Conservation (phyloP, 1,139 yeast genomes). For the Yamadazyma taylorii region DNA sequence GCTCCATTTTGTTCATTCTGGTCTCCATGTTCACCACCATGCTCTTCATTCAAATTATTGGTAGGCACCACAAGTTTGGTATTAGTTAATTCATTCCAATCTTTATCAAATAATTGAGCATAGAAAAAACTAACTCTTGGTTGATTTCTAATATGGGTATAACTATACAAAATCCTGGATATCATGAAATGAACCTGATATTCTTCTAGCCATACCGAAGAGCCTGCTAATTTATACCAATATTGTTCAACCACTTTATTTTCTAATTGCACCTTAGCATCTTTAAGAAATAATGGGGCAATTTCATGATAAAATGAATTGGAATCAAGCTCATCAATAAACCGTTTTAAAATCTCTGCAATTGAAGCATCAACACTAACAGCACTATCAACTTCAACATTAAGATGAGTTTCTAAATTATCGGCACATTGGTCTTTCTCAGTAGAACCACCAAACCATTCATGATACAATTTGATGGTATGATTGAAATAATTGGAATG, state of each 20-base stretch:
- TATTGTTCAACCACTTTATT: slow-evolving; percentile 27
- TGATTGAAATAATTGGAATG: slow-evolving; percentile 17
- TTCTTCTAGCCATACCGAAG: slow-evolving; percentile 41
- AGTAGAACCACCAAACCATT: slow-evolving; percentile 14
- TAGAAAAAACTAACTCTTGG: slow-evolving; percentile 36
- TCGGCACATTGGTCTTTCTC: background rate
- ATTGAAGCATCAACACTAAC: slow-evolving; percentile 22
- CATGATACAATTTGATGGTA: slow-evolving; percentile 20
- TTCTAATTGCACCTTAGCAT: slow-evolving; percentile 26
- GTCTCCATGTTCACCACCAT: no score
- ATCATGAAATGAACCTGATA: slow-evolving; percentile 41
- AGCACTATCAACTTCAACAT: slow-evolving; percentile 21
- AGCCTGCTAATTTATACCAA: slow-evolving; percentile 41
- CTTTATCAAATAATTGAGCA: slow-evolving; percentile 36
- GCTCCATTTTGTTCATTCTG: no score
- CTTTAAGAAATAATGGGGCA: slow-evolving; percentile 26
- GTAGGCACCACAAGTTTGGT: slow-evolving; percentile 36
- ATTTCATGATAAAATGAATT: slow-evolving; percentile 26
- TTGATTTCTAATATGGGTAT: slow-evolving; percentile 27
- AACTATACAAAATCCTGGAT: slow-evolving; percentile 34
- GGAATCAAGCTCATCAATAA: slow-evolving; percentile 17
- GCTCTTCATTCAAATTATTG: slow-evolving; percentile 12
- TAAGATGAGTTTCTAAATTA: slow-evolving; percentile 3
- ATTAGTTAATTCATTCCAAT: slow-evolving; percentile 39
- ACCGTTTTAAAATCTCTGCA: slow-evolving; percentile 17